phyloP scores from a whole-genome alignment of 306 rosid genomes.

The Glycyrrhiza uralensis region DNA sequence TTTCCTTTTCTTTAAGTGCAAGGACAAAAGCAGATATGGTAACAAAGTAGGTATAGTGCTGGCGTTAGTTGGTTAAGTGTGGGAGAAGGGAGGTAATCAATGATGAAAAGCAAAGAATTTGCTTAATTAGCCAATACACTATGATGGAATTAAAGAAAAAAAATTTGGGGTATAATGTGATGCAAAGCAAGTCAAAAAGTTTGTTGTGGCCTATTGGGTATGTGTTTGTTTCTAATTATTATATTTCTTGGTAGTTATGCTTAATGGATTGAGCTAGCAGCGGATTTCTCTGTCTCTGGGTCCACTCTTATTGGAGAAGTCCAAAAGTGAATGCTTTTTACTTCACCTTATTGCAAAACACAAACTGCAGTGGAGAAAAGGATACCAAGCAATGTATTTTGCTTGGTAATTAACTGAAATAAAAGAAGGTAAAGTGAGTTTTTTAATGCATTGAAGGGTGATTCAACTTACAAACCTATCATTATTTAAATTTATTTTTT shows the following conservation, averaged over 20 bases:
- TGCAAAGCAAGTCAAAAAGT: slow-evolving; percentile 31
- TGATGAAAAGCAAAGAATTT: slow-evolving; percentile 49
- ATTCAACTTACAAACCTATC: neutral
- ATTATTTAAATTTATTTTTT: no score
- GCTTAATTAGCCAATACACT: slow-evolving; percentile 37
- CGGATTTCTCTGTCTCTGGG: slow-evolving; percentile 20
- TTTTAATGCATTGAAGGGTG: neutral
- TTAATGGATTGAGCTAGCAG: slow-evolving; percentile 24
- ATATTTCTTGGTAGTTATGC: slow-evolving; percentile 20
- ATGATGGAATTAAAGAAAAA: slow-evolving; percentile 32
- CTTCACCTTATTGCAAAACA: neutral
- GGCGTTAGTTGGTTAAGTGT: slow-evolving; percentile 95
- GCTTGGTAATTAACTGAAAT: neutral
- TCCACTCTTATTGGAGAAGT: slow-evolving; percentile 20
- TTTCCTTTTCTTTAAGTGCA: slow-evolving; percentile 85
- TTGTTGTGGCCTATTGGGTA: slow-evolving; percentile 25
- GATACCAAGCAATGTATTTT: slow-evolving; percentile 11
- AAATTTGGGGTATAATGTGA: slow-evolving; percentile 22
- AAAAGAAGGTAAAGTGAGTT: neutral
- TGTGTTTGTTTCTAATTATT: slow-evolving; percentile 5
- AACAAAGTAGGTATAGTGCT: slow-evolving; percentile 62
- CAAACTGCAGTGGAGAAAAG: neutral
- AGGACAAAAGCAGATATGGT: slow-evolving; percentile 50
- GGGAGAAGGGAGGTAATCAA: slow-evolving; percentile 73
- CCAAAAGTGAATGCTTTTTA: slow-evolving; percentile 3